Conservation (phyloP, 2,329 filamentous ascomycete genomes). For the Colletotrichum orbiculare region DNA sequence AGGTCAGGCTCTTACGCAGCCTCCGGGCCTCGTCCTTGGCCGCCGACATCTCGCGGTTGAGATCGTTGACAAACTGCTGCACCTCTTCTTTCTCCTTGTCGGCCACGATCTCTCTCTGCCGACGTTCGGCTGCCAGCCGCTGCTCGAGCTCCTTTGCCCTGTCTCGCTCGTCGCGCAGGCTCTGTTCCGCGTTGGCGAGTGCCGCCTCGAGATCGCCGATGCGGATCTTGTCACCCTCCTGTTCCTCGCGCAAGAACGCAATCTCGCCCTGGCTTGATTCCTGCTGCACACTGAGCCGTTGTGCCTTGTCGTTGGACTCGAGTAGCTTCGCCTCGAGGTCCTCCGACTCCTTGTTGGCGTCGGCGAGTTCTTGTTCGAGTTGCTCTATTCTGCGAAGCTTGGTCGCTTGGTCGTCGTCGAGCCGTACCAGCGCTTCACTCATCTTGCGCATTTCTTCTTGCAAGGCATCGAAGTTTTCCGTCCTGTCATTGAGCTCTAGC, state of each 20-base stretch:
- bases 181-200: slow-evolving; percentile 81
- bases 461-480: slow-evolving; percentile 90
- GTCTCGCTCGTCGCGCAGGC: slow-evolving; percentile 86
- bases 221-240: slow-evolving; percentile 97
- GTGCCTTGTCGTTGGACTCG: slow-evolving; percentile 88
- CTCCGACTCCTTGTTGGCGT: slow-evolving; percentile 88
- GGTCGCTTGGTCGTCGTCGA: slow-evolving; percentile 89
- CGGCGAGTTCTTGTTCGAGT: slow-evolving; percentile 83
- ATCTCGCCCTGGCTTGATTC: slow-evolving; percentile 95
- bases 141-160: slow-evolving; percentile 77
- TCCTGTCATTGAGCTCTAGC: slow-evolving; percentile 77
- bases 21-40: slow-evolving; percentile 88
- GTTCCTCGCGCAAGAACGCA: slow-evolving; percentile 93
- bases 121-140: slow-evolving; percentile 81
- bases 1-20: slow-evolving; percentile 84
- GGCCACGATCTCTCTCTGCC: slow-evolving; percentile 87
- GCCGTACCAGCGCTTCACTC: slow-evolving; percentile 84
- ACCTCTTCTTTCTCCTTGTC: slow-evolving; percentile 94
- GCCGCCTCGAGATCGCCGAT: slow-evolving; percentile 93
- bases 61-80: slow-evolving; percentile 90
- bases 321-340: slow-evolving; percentile 84
- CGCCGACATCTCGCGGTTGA: slow-evolving; percentile 83
- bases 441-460: slow-evolving; percentile 94
- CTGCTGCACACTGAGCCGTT: slow-evolving; percentile 88
- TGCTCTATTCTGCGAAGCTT: slow-evolving; percentile 83